phyloP scores from a whole-genome alignment of 352 stramenopile species.

The Plasmopara halstedii region DNA sequence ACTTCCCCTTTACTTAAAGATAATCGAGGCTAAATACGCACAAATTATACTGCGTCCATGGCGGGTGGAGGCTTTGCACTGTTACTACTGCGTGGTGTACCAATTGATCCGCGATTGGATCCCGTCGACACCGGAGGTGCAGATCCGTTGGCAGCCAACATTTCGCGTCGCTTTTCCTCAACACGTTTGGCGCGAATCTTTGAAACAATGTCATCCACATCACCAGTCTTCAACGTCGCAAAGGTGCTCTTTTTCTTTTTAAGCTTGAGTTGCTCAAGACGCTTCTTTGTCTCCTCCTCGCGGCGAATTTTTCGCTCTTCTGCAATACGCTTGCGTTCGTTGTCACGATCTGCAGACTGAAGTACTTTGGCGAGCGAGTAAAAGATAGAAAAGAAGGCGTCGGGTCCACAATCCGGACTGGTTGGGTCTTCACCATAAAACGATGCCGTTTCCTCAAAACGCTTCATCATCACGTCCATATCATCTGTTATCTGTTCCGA shows the following conservation, averaged over 20 bases:
- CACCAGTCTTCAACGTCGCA: conserved; percentile 63
- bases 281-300: conserved; percentile 75
- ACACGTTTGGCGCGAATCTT: conserved; percentile 77
- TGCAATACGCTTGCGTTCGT: conserved; percentile 76
- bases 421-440: conserved; percentile 74
- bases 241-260: conserved; percentile 72
- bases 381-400: conserved; percentile 83
- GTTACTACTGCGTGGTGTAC: conserved; percentile 8
- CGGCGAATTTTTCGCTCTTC: conserved; percentile 68
- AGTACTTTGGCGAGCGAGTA: conserved; percentile 80
- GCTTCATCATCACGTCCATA: conserved; percentile 53
- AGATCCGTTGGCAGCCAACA: conserved; percentile 33
- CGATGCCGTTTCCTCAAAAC: conserved; percentile 55
- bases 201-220: conserved; percentile 78
- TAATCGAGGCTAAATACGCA: conserved; percentile 8
- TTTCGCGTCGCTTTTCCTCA: conserved; percentile 62
- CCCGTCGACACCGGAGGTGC: conserved; percentile 16
- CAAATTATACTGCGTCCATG: conserved; percentile 25
- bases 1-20: conserved; percentile 16
- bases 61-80: conserved; percentile 12
- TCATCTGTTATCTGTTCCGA: conserved; percentile 49
- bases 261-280: conserved; percentile 67
- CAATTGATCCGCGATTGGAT: conserved; percentile 15
- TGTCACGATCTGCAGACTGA: conserved; percentile 72
- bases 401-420: conserved; percentile 57